Evolutionary conservation across 345 rosid genomes (phyloP).

Genomic region (Eutrema japonicum): DNA sequence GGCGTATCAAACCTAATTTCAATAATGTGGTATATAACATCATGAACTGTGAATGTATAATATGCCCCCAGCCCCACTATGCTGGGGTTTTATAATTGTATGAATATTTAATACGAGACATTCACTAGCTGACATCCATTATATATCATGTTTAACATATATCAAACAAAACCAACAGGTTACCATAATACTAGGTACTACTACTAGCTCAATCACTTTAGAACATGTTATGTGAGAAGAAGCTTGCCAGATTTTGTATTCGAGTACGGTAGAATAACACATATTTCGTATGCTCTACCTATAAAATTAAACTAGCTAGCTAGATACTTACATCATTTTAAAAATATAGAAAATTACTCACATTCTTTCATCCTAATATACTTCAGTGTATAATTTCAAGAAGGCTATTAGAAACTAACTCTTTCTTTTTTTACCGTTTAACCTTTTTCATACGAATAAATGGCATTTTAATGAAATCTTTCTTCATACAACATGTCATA

Average conservation of each 20-base stretch:
- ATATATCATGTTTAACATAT: conserved; percentile 16
- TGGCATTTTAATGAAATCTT: too few species aligned
- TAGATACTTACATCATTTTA: neutral
- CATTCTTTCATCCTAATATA: too few species aligned
- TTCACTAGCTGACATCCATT: conserved; percentile 34
- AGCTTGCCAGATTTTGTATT: neutral
- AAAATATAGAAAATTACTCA: too few species aligned
- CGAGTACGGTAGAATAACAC: neutral
- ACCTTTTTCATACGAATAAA: too few species aligned
- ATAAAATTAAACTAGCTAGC: neutral
- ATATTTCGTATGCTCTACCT: neutral
- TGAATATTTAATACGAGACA: conserved; percentile 17
- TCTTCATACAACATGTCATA: too few species aligned
- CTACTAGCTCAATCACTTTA: conserved; percentile 3
- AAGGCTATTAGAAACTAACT: too few species aligned
- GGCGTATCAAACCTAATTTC: conserved; percentile 18
- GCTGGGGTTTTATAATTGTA: neutral
- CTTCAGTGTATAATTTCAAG: too few species aligned
- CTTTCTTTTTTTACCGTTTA: too few species aligned
- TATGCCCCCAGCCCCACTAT: conserved; percentile 19
- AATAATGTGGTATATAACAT: neutral
- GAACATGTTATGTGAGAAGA: conserved; percentile 1
- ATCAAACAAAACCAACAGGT: conserved; percentile 10
- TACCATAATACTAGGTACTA: neutral
- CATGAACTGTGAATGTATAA: conserved; percentile 25